Conservation (phyloP, 2,329 filamentous ascomycete genomes). For the Ceratocystis huliohia region DNA sequence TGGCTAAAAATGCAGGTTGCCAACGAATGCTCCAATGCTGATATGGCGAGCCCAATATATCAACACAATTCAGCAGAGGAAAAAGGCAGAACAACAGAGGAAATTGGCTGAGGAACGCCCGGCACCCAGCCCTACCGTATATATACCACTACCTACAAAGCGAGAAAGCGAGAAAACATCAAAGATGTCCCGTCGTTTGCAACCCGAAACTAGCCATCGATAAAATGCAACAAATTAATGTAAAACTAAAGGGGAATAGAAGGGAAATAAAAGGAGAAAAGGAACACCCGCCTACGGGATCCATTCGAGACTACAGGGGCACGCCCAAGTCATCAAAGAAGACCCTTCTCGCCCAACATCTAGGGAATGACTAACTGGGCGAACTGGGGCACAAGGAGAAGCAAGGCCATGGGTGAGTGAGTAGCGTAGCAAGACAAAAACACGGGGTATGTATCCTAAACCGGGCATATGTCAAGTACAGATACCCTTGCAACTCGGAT, state of each 20-base stretch:
- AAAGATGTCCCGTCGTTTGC: neutral
- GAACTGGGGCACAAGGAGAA: no score
- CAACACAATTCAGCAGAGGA: neutral
- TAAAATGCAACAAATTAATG: neutral
- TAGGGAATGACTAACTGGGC: no score
- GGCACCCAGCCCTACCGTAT: neutral
- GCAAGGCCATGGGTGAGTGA: no score
- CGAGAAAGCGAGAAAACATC: neutral
- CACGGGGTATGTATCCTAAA: no score
- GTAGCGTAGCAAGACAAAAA: no score
- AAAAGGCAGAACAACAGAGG: neutral
- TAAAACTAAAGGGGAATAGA: slow-evolving; percentile 6
- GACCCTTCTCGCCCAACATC: neutral
- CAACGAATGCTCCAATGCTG: neutral
- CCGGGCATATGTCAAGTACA: no score
- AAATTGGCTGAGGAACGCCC: neutral
- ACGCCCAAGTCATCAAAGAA: neutral
- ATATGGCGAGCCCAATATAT: neutral
- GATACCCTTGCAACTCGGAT: no score
- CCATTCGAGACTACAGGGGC: neutral
- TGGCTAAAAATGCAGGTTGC: neutral
- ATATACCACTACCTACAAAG: neutral
- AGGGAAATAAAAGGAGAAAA: slow-evolving; percentile 7
- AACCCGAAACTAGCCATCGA: neutral
- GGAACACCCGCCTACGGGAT: neutral